Base-by-base conservation (phyloP, 129 eudicot genomes). In the Chrysanthemum seticuspe region DNA sequence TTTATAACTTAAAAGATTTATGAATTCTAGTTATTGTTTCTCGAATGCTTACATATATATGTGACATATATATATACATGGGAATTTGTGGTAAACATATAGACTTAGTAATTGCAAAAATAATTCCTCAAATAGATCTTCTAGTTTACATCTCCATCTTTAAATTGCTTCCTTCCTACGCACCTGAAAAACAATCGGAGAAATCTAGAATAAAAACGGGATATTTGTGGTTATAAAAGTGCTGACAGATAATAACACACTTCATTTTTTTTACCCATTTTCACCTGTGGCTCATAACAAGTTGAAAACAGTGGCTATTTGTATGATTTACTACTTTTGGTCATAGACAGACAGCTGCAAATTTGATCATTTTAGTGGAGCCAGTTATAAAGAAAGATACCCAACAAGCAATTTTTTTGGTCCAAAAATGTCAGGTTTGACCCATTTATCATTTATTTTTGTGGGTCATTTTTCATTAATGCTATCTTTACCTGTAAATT, bases 111-210 rank as follows among this genome's bases (percentile, higher is more conserved):
- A 71, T 55, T 71, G 67, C 52, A 52, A 81, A 58, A 67, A 52
- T 40, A 65, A 78, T 81, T 73, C 60, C 73, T 72, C 71, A 72
- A 14, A 27, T 65, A 62, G 62, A 78, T 76, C 73, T 21, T 72
- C 23, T 64, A 53, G 61, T 73, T 48, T 82, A 88, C 87, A 88
- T 86, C 86, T 86, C 96, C 89, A 91, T 73, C 87, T 89, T 83
- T 73, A 88, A 54, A 65, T 84, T 79, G 82, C 78, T 76, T 58
- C 85, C 81, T 70, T 85, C 96, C 16, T 50, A 29, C 16, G 74
- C 70, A 78, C 88, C 97, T 88, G 88, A 74, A 76, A 68, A 69
- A 13, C 56, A 5, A 70, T 48, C 12, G 40, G 51, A 54, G 7
- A 70, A 25, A 54, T 48, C 10, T 25, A 50, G 10, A 10, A 34